A percentile compares a stretch with the other conserved stretches of the same genome.
These are phyloP conservation scores for Hamamelis virginiana DNA, from an alignment of 164 flowering plant species.

Conservation along the genomic window DNA sequence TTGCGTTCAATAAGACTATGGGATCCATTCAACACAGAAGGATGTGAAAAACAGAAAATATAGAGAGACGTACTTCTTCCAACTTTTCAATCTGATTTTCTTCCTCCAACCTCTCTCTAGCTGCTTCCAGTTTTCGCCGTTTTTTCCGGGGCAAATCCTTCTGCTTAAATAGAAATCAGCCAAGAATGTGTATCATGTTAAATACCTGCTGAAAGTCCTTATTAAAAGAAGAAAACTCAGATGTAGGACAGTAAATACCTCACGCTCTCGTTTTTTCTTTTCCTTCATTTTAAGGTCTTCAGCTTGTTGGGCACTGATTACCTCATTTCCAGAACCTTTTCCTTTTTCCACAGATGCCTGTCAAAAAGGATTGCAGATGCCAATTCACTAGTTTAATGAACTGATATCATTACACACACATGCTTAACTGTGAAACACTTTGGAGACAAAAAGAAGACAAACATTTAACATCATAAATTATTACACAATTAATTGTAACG, in stretches of 20 bases:
- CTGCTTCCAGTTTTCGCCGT: slow-evolving; percentile 84
- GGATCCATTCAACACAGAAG: not conserved
- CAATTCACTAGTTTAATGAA: not conserved
- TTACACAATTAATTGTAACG: not conserved
- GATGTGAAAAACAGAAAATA: not conserved
- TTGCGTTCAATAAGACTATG: not conserved
- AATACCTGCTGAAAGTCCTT: no score
- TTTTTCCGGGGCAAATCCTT: slow-evolving; percentile 87
- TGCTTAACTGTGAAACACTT: not conserved
- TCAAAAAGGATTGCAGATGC: not conserved
- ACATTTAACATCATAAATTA: no score
- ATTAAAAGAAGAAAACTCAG: not conserved
- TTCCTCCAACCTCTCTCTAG: slow-evolving; percentile 83
- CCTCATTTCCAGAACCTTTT: slow-evolving; percentile 41
- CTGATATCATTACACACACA: no score
- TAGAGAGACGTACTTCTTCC: slow-evolving; percentile 26
- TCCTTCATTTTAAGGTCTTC: slow-evolving; percentile 84
- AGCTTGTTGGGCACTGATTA: slow-evolving; percentile 82
- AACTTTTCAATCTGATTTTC: slow-evolving; percentile 35
- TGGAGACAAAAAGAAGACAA: not conserved
- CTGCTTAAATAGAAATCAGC: slow-evolving; percentile 29
- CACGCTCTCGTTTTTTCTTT: slow-evolving; percentile 78
- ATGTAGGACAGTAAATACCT: slow-evolving; percentile 45
- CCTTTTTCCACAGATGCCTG: slow-evolving; percentile 50
- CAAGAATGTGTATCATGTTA: not conserved